phyloP scores from a whole-genome alignment of 208 protist species.

The Wallacemonas collosoma region DNA sequence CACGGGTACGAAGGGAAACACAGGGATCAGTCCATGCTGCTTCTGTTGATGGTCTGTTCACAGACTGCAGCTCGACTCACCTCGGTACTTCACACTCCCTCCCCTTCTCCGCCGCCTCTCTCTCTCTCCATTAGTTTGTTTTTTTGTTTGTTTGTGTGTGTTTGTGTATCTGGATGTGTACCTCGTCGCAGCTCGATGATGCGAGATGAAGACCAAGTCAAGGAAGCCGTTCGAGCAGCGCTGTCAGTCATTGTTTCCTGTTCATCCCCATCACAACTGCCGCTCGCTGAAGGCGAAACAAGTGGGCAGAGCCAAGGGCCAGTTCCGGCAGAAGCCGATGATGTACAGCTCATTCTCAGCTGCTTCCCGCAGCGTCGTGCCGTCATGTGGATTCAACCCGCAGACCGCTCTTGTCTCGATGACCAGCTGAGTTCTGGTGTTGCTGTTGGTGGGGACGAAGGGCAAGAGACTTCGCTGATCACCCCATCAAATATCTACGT shows the following conservation, averaged over 20 bases:
- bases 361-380: constrained; percentile 50
- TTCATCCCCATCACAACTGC: background rate
- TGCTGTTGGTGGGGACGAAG: background rate
- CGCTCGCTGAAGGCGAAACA: background rate
- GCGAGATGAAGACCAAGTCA: background rate
- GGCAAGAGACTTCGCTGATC: background rate
- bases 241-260: background rate
- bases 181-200: background rate
- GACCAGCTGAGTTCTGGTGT: no score
- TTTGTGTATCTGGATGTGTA: background rate
- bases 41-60: no score
- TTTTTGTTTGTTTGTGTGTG: background rate
- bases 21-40: no score
- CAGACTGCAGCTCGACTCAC: no score
- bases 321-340: background rate
- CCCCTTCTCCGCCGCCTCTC: background rate
- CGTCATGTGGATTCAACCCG: constrained; percentile 44
- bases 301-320: background rate
- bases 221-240: background rate
- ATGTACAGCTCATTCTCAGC: constrained; percentile 40
- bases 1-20: no score
- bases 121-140: background rate
- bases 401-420: constrained; percentile 26
- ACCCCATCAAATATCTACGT: background rate
- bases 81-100: background rate